Base-by-base conservation (phyloP, 352 stramenopile genomes). In the Thalassiosira exigua region DNA sequence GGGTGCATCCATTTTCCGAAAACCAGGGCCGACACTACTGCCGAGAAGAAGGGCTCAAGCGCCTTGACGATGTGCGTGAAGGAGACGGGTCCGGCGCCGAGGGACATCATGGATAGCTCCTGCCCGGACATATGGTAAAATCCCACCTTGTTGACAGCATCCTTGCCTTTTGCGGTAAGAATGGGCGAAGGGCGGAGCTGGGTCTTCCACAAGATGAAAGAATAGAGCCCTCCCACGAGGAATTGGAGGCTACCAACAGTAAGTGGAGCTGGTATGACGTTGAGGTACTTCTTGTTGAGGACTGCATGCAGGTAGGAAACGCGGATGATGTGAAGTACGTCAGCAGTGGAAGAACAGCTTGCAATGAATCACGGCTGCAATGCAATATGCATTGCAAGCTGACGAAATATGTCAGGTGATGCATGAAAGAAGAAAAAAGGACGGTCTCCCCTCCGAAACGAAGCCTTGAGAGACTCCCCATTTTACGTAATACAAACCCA, bases 51-150 rank as follows among this genome's bases (percentile, higher is more conserved):
- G 3, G 94, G 94, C 79, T 97, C 94, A 22, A 95, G 70, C 9
- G 92, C 90, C 79, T 97, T 97, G 44, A 97, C 91, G 77, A 97
- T 95, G 71, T 97, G 94, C 21, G 92, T 95, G 77, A 96, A 96
- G 44, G 82, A 93, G 4, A 97, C 91, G 9, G 92, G 76, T 64
- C 92, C 94, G n/a, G 94, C 92, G 32, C 84, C 84, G 2, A 97
- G 81, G 66, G 75, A 87, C 24, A 95, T 75, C 80, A 96, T 91
- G 42, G 90, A 94, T 11, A 88, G 72, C 27, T 95, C 54, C 75
- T 96, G 92, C 32, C 92, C 92, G 14, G 84, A 81, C 44, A 84
- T 84, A 72, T 96, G 93, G 72, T 90, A 95, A 36, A 94, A 82
- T 24, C 90, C 92, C 30, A 95, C 86, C 26, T 85, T 82, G 17